Evolutionary conservation across 225 moss, liverwort and hornwort species (phyloP), one percentile per base, ranked within the genome.

Genomic region (Marchantia paleacea): DNA sequence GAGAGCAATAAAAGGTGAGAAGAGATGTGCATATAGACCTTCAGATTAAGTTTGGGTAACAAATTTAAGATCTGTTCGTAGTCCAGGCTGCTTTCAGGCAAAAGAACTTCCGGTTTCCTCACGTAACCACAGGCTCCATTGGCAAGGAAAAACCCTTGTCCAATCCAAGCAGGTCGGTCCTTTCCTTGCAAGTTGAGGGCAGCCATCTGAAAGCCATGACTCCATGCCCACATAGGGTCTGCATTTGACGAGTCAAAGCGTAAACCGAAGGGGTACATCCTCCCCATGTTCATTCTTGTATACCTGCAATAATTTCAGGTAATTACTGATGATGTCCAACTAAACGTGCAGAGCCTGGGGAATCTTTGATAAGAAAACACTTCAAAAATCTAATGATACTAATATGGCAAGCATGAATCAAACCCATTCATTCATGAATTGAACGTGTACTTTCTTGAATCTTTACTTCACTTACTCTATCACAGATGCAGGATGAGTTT

Each of bases 221-320:
- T 90, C 97, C 95, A 99, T 26, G 92, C 89, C 55, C 14, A 66
- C 90, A 90, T 90, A 16, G 97, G 97, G 82, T 99, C 94, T 13
- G 95, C 95, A 78, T 99, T 99, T 25, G 97, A 95, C 7, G 97
- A 99, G 81, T 95, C 89, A 67, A 95, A 88, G 52, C 97, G 89
- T 68, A 99, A 80, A 61, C 97, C 97, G 80, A 91, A 95, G 0
- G 97, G 97, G 75, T 99, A 99, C 63, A 94, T 87, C 86, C 97
- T 88, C 3, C 88, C 95, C 73, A 95, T 82, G 84, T 99, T 99
- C 74, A 18, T 88, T 73, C 88, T 89, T 1, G 93, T 89, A 79
- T 92, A 97, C 86, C 97, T 97, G 92, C 87, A 48, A n/a, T 53
- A 15, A 22, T 48, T 48, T 8, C 10, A 51, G 48, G 50, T 4